A percentile compares a stretch with the other conserved stretches of the same genome.
Conservation (phyloP, 2,329 filamentous ascomycete species). For the Fonsecaea pedrosoi region DNA sequence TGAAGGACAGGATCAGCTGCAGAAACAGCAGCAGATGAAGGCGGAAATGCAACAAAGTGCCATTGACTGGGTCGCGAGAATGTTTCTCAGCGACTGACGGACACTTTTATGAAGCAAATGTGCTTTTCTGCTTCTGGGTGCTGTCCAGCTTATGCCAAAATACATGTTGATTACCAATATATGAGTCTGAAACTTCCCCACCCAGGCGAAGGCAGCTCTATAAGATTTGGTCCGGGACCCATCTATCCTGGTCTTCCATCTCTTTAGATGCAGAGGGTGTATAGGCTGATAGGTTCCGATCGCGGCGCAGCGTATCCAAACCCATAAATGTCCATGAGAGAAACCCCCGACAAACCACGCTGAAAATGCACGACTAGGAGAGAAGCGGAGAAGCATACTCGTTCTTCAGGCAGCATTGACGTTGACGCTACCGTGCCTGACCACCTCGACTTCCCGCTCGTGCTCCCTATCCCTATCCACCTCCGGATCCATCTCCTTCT, state of each 20-base stretch:
- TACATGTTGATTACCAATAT: too few relatives aligned
- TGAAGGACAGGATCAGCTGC: neutral
- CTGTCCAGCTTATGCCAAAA: neutral
- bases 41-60: neutral
- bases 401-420: neutral
- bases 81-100: neutral
- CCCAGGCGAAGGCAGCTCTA: too few relatives aligned
- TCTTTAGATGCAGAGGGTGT: neutral
- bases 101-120: neutral
- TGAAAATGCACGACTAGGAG: too few relatives aligned
- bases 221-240: neutral
- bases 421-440: neutral
- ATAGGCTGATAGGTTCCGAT: neutral
- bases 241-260: neutral
- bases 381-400: too few relatives aligned
- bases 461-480: neutral
- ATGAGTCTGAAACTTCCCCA: too few relatives aligned
- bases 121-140: neutral
- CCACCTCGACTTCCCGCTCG: neutral
- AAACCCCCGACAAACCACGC: too few relatives aligned
- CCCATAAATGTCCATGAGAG: neutral
- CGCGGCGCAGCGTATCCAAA: neutral
- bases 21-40: neutral
- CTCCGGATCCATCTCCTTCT: too few relatives aligned
- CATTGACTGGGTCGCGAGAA: neutral